phyloP scores from a whole-genome alignment of 2,329 filamentous ascomycete species.

The Hypomyces rosellus region DNA sequence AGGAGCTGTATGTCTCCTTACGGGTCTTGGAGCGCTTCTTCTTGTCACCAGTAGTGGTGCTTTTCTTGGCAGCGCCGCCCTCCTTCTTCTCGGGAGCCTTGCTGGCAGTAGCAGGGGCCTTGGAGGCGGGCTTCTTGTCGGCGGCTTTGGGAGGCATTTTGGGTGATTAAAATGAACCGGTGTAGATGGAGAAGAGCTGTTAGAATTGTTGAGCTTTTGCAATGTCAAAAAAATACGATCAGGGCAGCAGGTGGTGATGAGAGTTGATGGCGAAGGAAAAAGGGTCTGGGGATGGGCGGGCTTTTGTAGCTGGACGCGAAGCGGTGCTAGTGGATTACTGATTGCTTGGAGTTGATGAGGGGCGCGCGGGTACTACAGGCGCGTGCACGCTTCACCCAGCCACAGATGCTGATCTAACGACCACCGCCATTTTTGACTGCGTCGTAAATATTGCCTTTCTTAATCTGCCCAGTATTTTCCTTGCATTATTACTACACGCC shows the following conservation, averaged over 20 bases:
- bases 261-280: conserved; percentile 41
- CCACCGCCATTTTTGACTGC: too few species aligned
- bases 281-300: conserved; percentile 45
- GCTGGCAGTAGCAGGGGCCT: conserved; percentile 74
- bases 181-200: conserved; percentile 15
- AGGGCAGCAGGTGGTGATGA: conserved; percentile 30
- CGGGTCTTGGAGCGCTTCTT: conserved; percentile 99
- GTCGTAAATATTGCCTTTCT: too few species aligned
- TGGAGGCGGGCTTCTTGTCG: conserved; percentile 98
- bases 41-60: conserved; percentile 91
- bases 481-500: too few species aligned
- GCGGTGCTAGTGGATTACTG: conserved; percentile 48
- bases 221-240: conserved; percentile 21
- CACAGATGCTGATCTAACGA: too few species aligned
- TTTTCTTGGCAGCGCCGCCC: conserved; percentile 87
- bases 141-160: conserved; percentile 98
- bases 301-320: conserved; percentile 58
- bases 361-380: conserved; percentile 13
- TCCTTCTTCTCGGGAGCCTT: conserved; percentile 93
- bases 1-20: conserved; percentile 99
- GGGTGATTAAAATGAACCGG: conserved; percentile 22
- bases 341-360: conserved; percentile 34
- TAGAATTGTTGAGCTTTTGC: conserved; percentile 10
- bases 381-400: conserved; percentile 9
- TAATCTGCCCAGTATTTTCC: too few species aligned